Base-by-base conservation (phyloP, 2,329 filamentous ascomycete species). In the Paraphaeosphaeria minitans region DNA sequence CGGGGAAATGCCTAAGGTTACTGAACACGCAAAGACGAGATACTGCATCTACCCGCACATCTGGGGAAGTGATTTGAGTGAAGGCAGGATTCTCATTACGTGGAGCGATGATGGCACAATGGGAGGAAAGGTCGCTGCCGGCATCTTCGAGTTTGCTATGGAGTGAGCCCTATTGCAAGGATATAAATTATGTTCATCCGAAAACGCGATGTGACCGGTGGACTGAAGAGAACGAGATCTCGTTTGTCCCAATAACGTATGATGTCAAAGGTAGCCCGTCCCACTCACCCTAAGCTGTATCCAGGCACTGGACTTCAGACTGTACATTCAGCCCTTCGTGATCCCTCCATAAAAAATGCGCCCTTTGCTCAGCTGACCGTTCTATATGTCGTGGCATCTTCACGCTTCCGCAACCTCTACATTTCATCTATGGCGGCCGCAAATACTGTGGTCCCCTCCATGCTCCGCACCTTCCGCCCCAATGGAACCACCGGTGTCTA, bases 41-140 rank as follows among this genome's bases (percentile, higher is more conserved):
- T 63, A 63, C 49, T 61, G 58, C 33, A 58, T 63, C 16, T 63
- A 61, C 53, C 58, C 61, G 16, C 61, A 63, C 54, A 8, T 58
- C 21, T 63, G 61, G 61, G 58, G 55, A 7, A 61, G 58, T 42
- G 37, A 54, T 19, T 19, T 52, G 33, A 45, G 27, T 7, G 43
- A 51, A 24, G 61, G 58, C 2, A 39, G 35, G 27, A 49, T 63
- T 16, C 37, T 60, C 21, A 57, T 63, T 27, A 51, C 47, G 2
- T 63, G 61, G 61, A 63, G 61, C 43, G 61, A 63, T 50, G 58
- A 63, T 37, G 61, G 53, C 10, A 57, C 49, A 5, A 58, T 63
- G 53, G 61, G 61, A 33, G 61, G 61, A 21, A 61, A 61, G 33
- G 61, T 63, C 16, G 53, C 29, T 19, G 46, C 43, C n/a, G 61